These are phyloP conservation scores for Elongisporangium senticosum DNA, from an alignment of 352 stramenopile genomes.

Conservation along the genomic window DNA sequence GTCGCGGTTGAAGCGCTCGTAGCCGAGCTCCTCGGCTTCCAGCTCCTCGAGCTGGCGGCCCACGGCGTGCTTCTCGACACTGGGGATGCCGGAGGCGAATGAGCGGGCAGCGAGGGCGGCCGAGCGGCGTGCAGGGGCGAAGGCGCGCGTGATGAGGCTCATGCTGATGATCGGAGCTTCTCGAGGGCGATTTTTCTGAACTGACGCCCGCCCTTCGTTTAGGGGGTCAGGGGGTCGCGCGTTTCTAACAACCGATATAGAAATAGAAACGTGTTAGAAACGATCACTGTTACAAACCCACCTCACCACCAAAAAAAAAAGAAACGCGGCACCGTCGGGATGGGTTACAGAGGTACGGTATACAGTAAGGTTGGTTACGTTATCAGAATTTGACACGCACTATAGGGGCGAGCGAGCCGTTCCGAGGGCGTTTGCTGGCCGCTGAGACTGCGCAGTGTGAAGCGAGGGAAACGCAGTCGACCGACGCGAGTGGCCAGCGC, in stretches of 20 bases:
- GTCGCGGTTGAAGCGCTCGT: slow-evolving; percentile 76
- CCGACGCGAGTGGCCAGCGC: slow-evolving; percentile 43
- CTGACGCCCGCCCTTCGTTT: slow-evolving; percentile 18
- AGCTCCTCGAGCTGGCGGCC: slow-evolving; percentile 75
- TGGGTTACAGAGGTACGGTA: too few species aligned
- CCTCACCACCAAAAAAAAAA: not conserved
- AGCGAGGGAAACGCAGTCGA: slow-evolving; percentile 43
- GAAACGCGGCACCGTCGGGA: slow-evolving; percentile 3
- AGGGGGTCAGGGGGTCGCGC: not conserved
- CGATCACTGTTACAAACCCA: not conserved
- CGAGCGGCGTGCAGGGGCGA: slow-evolving; percentile 49
- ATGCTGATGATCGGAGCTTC: slow-evolving; percentile 12
- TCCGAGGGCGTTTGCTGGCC: not conserved
- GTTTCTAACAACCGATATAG: slow-evolving; percentile 10
- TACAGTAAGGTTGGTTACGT: too few species aligned
- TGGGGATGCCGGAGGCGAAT: slow-evolving; percentile 62
- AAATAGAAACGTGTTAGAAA: slow-evolving; percentile 3
- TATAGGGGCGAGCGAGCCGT: not conserved
- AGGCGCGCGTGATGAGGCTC: slow-evolving; percentile 42
- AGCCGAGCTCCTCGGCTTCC: slow-evolving; percentile 60
- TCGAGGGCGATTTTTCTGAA: slow-evolving; percentile 12
- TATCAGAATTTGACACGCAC: not conserved
- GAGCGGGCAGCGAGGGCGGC: slow-evolving; percentile 30
- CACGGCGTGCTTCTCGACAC: slow-evolving; percentile 78
- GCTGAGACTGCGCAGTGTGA: slow-evolving; percentile 8